phyloP scores from a whole-genome alignment of 2,329 filamentous ascomycete genomes.

The Cephalotrichum gorgonifer region DNA sequence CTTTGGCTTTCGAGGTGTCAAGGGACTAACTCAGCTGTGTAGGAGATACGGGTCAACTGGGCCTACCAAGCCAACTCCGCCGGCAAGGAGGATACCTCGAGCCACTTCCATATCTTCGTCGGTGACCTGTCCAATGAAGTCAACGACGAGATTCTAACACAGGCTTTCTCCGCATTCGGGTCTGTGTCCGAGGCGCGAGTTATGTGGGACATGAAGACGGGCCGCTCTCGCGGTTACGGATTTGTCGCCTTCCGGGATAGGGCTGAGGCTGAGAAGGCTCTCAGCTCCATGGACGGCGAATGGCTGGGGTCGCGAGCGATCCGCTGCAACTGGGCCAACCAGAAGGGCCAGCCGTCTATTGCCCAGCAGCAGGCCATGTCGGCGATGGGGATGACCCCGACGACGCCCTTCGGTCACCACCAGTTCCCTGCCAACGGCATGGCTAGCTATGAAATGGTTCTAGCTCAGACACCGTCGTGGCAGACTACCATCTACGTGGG shows the following conservation, averaged over 20 bases:
- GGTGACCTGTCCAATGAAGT: constrained; percentile 97
- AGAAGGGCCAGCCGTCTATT: constrained; percentile 98
- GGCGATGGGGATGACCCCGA: constrained; percentile 96
- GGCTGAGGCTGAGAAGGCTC: constrained; percentile 83
- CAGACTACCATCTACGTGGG: constrained; percentile 98
- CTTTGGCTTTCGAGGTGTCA: background rate
- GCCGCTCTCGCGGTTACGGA: constrained; percentile 90
- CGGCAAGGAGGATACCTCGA: constrained; percentile 94
- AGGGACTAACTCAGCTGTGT: background rate
- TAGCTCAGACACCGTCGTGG: constrained; percentile 91
- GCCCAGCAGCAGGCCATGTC: constrained; percentile 96
- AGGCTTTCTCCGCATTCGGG: constrained; percentile 93
- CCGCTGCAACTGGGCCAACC: constrained; percentile 99
- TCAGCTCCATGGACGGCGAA: constrained; percentile 97
- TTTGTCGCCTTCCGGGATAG: constrained; percentile 97
- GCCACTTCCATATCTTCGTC: constrained; percentile 98
- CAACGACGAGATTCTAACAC: constrained; percentile 87
- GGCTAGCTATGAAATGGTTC: constrained; percentile 95
- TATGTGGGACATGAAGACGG: constrained; percentile 99
- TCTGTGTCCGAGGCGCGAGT: constrained; percentile 94
- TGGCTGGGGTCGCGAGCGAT: constrained; percentile 98
- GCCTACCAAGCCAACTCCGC: constrained; percentile 93
- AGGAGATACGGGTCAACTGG: constrained; percentile 99
- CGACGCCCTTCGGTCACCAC: constrained; percentile 91
- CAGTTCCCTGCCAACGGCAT: constrained; percentile 96